Evolutionary conservation across 2,329 filamentous ascomycete genomes (phyloP), one percentile per base, ranked within the genome.

Genomic region (Dothistroma septosporum): DNA sequence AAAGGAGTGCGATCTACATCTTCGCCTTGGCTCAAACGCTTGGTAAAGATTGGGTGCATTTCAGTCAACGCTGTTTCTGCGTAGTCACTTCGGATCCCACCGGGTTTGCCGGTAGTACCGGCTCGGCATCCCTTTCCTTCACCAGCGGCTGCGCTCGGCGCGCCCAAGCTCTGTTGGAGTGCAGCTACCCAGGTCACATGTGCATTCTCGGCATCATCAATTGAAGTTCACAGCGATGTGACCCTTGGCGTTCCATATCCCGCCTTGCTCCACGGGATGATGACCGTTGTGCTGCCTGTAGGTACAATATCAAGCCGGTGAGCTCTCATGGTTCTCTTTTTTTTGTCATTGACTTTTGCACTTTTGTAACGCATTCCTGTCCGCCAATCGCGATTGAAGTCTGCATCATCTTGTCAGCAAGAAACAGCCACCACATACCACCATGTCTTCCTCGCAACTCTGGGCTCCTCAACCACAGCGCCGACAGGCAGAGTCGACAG

Each of bases 11-110:
- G 59, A 58, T 57, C 46, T 56, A 58, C 57, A 62, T 61, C 33
- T 52, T 35, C 58, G 57, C 47, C 62, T 64, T 64, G 62, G 62
- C 60, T 49, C 28, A 47, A 53, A 57, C 33, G 59, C 61, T 63
- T 63, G 58, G 47, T 41, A 47, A 32, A 46, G 28, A 28, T 21
- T 53, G 24, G n/a, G 50, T 53, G 31, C 53, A 44, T 19, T 35
- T 55, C 44, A 41, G 53, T 35, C 53, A 48, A 56, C 54, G 41
- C 54, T 47, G 48, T 56, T 56, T 56, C 44, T 32, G 22, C 37
- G 54, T 21, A 47, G 35, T 48, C 35, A 32, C 54, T 56, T 56
- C 54, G 54, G 41, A 47, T 19, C 22, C 24, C 37, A 56, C 54
- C 54, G 37, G 24, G 12, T 16, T 33, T 16, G 53, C n/a, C 33